Evolutionary conservation across 192 early-diverging fungal species (phyloP).

Genomic region (Dissophora globulifera): DNA sequence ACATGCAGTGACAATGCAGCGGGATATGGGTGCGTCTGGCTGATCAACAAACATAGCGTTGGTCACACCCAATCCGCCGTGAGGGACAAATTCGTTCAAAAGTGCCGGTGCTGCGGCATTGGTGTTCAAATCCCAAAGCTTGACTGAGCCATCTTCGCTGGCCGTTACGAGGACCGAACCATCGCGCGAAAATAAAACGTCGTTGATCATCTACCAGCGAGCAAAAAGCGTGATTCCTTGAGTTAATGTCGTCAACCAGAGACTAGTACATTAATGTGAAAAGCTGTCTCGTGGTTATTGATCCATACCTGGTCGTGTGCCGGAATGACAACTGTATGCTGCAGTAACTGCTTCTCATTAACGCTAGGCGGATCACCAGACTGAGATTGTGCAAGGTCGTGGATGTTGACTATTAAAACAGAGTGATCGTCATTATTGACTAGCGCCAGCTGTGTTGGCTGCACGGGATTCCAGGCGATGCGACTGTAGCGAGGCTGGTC

Average conservation of each 20-base stretch:
- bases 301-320: constrained; percentile 52
- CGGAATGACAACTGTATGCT: constrained; percentile 36
- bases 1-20: constrained; percentile 54
- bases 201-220: constrained; percentile 57
- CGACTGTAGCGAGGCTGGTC: constrained; percentile 53
- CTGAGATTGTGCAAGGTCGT: constrained; percentile 33
- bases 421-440: constrained; percentile 56
- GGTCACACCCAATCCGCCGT: constrained; percentile 45
- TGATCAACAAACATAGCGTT: constrained; percentile 39
- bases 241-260: too few relatives aligned
- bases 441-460: constrained; percentile 50
- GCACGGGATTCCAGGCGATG: constrained; percentile 53
- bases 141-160: constrained; percentile 53
- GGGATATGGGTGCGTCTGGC: constrained; percentile 18
- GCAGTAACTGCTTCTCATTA: constrained; percentile 38
- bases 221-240: too few relatives aligned
- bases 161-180: constrained; percentile 57
- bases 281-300: background rate
- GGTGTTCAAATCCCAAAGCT: constrained; percentile 37
- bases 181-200: constrained; percentile 57
- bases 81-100: constrained; percentile 44
- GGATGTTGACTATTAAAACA: constrained; percentile 40
- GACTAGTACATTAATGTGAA: too few relatives aligned
- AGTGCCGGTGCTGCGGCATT: constrained; percentile 6
- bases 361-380: constrained; percentile 9